Conservation (phyloP, 2,329 filamentous ascomycete genomes). For the Ophiostoma tasmaniense region DNA sequence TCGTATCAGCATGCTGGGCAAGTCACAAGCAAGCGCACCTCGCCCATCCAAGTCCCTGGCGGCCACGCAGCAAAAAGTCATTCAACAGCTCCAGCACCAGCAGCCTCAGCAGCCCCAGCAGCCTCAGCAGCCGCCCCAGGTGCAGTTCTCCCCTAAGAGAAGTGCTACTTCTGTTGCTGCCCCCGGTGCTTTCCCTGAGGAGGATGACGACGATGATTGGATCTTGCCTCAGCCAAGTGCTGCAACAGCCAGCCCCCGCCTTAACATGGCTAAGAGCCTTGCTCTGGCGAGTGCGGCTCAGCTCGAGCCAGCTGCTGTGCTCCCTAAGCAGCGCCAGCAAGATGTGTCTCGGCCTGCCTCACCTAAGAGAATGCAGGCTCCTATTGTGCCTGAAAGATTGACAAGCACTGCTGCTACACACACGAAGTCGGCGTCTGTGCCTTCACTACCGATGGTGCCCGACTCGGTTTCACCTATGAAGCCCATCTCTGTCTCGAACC, state of each 20-base stretch:
- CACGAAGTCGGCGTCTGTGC: slow-evolving; percentile 56
- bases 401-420: slow-evolving; percentile 34
- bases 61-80: slow-evolving; percentile 19
- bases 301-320: slow-evolving; percentile 36
- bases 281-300: slow-evolving; percentile 53
- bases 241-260: slow-evolving; percentile 38
- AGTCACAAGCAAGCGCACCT: slow-evolving; percentile 42
- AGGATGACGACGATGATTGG: slow-evolving; percentile 50
- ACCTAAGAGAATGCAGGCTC: slow-evolving; percentile 27
- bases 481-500: slow-evolving; percentile 51
- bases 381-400: slow-evolving; percentile 11
- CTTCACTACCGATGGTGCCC: slow-evolving; percentile 36
- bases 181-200: slow-evolving; percentile 51
- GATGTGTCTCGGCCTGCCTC: slow-evolving; percentile 27
- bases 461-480: slow-evolving; percentile 36
- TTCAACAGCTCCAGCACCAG: background rate
- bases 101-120: slow-evolving; percentile 17
- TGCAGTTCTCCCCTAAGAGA: slow-evolving; percentile 12
- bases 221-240: slow-evolving; percentile 43
- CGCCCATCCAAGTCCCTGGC: slow-evolving; percentile 41
- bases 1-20: slow-evolving; percentile 69
- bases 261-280: slow-evolving; percentile 50
- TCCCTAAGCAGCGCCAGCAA: slow-evolving; percentile 34
- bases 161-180: slow-evolving; percentile 28
- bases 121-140: slow-evolving; percentile 8